These are phyloP conservation scores for Lasiodiplodia theobromae DNA, from an alignment of 2,329 filamentous ascomycete genomes.

Conservation along the genomic window DNA sequence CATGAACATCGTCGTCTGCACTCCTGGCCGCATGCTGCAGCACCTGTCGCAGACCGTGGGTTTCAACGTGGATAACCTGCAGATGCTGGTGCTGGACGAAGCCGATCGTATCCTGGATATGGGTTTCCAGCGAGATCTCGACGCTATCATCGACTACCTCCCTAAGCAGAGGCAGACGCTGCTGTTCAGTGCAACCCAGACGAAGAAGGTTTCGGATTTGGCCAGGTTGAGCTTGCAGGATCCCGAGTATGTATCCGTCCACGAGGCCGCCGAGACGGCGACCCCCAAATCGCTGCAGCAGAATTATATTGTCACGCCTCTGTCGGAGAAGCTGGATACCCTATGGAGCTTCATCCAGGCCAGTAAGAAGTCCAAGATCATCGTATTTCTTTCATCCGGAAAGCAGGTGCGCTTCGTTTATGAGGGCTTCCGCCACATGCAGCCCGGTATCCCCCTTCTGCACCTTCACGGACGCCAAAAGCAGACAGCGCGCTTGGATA, in stretches of 20 bases:
- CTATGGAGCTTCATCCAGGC: conserved; percentile 91
- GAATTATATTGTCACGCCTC: conserved; percentile 85
- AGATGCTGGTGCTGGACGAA: conserved; percentile 93
- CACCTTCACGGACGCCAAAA: conserved; percentile 96
- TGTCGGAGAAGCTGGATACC: conserved; percentile 89
- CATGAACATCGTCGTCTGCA: conserved; percentile 98
- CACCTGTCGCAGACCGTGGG: conserved; percentile 93
- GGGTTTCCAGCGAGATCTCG: conserved; percentile 90
- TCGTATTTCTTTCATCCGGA: conserved; percentile 93
- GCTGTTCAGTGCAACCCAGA: conserved; percentile 96
- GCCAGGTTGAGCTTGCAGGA: conserved; percentile 86
- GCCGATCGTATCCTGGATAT: conserved; percentile 97
- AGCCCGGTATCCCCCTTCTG: conserved; percentile 90
- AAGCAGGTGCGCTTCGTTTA: conserved; percentile 98
- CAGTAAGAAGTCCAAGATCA: conserved; percentile 91
- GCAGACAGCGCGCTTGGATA: conserved; percentile 85
- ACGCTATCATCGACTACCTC: conserved; percentile 91
- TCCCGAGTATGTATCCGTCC: conserved; percentile 93
- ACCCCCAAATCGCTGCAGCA: conserved; percentile 88
- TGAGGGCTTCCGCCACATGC: conserved; percentile 89
- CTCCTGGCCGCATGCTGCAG: conserved; percentile 92
- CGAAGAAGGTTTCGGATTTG: conserved; percentile 89
- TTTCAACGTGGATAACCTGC: conserved; percentile 87
- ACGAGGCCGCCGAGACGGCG: conserved; percentile 79
- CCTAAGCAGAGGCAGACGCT: conserved; percentile 87